Base-by-base conservation (phyloP, 225 moss, liverwort and hornwort species). In the Pseudisothecium myosuroides region DNA sequence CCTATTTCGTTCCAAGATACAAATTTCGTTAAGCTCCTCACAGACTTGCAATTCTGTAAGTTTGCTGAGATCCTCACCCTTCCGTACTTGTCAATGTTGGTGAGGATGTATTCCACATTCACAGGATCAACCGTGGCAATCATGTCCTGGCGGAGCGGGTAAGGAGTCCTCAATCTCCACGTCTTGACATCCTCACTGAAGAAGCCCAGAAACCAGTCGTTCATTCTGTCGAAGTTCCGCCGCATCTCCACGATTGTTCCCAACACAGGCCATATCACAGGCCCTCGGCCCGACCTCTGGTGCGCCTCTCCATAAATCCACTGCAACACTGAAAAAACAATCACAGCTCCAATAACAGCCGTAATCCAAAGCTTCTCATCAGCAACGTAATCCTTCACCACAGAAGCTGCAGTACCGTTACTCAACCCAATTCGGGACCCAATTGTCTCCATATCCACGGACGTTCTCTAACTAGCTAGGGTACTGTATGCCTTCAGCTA, bases 61-160 rank as follows among this genome's bases (percentile, higher is more conserved):
- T 22, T 45, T 14, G 45, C 62, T 31, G 32, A 62, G 61, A 59
- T 45, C 3, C 27, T 62, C 82, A 91, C 93, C 91, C 88, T 93
- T 21, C 91, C 93, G 71, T 90, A 93, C 49, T 69, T 93, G 9
- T 90, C 60, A 22, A 93, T 52, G 62, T 93, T 88, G 63, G 86
- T 91, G 56, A 93, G 93, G 55, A 91, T 72, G 84, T 93, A 81
- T 69, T 93, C 91, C 80, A 91, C 93, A 49, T 75, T 87, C n/a
- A n/a, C 84, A 58, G 90, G 93, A 69, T 93, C 93, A 2, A 93
- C 93, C 12, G 91, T 88, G 14, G 68, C 17, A 20, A 93, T 86
- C 19, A 90, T 7, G n/a, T 56, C 69, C n/a, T 10, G 80, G 19
- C 26, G 55, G 37, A 54, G 31, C 29, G 89, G 84, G 26, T 62